Conservation (phyloP, 2,329 filamentous ascomycete species). For the Botrytis fabae region DNA sequence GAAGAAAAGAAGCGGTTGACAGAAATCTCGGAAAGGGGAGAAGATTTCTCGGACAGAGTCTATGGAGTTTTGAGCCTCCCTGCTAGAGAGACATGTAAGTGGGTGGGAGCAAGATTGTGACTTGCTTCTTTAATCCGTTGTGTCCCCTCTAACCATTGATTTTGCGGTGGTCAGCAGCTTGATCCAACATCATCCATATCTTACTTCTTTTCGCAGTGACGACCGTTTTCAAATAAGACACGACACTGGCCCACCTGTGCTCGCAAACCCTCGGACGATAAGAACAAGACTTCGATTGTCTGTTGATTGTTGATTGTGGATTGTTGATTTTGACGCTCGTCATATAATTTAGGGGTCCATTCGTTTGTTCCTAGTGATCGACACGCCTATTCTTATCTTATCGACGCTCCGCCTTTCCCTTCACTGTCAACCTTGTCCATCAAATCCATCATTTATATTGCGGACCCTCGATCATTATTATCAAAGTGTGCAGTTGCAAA, state of each 20-base stretch:
- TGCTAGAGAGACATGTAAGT: neutral
- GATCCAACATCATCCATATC: neutral
- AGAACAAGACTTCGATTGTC: neutral
- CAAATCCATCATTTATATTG: neutral
- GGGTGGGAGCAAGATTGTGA: neutral
- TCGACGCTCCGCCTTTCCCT: neutral
- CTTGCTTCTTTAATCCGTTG: constrained; percentile 2
- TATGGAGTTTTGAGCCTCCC: neutral
- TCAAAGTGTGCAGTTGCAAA: neutral
- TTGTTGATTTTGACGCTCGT: neutral
- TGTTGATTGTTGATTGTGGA: neutral
- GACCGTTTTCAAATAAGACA: neutral
- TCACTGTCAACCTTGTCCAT: neutral
- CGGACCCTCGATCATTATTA: neutral
- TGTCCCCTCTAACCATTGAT: neutral
- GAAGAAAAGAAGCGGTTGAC: neutral
- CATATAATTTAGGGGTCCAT: neutral
- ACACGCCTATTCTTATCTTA: constrained; percentile 18
- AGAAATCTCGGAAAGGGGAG: neutral
- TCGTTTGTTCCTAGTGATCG: constrained; percentile 2
- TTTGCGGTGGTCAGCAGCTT: neutral
- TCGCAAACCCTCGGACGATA: neutral
- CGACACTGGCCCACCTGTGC: neutral
- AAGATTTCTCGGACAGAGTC: neutral
- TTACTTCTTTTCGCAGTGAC: neutral